Evolutionary conservation across 192 early-diverging fungal species (phyloP), one percentile per base, ranked within the genome.

Genomic region (Phlyctochytrium bullatum): DNA sequence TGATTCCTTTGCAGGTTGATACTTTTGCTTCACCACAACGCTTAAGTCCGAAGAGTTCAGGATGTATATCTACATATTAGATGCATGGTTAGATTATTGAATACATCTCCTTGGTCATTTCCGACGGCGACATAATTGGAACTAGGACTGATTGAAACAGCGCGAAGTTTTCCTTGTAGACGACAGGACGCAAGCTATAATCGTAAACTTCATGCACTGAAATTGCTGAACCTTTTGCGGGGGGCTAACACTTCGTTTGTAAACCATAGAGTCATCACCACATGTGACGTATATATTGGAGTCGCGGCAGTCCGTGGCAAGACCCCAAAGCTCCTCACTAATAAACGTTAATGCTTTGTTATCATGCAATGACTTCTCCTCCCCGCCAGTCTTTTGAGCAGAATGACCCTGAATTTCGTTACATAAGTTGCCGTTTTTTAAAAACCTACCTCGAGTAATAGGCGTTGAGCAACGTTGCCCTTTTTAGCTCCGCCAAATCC

Each of bases 41-140:
- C 1, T 31, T 28, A 72, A 30, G 65, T 72, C 71, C 17, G 16
- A n/a, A 14, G 64, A 60, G 52, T 67, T 67, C 23, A 72, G 31
- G 59, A 72, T 57, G 58, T 68, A 72, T 6, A 72, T 66, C 69
- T 71, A 51, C 6, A 59, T 62, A 62, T 16, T 66, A 30, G 14
- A 1, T n/a, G 16, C 27, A 25, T n/a, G 2, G 20, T 10, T 20
- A 24, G 30, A 1, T 12, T 1, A 24, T 23, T 2, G n/a, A 60
- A 53, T 32, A 71, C 69, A 67, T 72, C 71, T 31, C 71, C 71
- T 29, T 72, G 56, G 28, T 60, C 57, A 36, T 72, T 72, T 14
- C 71, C 71, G 4, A 67, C 60, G 12, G 71, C 71, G 52, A 72
- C 23, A 30, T 67, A 72, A 35, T 65, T 67, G 36, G 61, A 61